Percentiles rank a stretch among this genome's conserved stretches.
Evolutionary conservation across 2,329 filamentous ascomycete genomes (phyloP).

Genomic region (Alternaria novae-zelandiae): DNA sequence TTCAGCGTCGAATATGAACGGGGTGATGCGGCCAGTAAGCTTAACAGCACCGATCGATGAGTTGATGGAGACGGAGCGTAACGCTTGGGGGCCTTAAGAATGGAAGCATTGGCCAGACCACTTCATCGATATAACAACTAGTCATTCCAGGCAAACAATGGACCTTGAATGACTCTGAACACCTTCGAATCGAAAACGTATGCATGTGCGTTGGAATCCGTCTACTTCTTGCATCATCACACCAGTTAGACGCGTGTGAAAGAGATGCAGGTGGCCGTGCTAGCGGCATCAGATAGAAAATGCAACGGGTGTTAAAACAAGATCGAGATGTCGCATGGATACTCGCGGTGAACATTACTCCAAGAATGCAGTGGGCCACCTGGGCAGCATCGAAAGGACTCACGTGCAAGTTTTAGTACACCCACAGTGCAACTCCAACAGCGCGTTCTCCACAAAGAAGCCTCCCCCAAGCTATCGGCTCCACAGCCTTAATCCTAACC

Average conservation of each 20-base stretch:
- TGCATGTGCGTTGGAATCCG: background rate
- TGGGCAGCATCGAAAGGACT: background rate
- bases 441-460: slow-evolving; percentile 8
- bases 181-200: background rate
- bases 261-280: background rate
- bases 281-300: background rate
- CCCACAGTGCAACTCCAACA: background rate
- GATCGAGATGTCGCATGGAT: background rate
- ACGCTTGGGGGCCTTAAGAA: background rate
- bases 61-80: slow-evolving; percentile 2
- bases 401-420: background rate
- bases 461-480: background rate
- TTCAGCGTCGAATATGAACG: background rate
- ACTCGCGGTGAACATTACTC: background rate
- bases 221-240: background rate
- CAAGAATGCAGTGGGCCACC: background rate
- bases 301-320: background rate
- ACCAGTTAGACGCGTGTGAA: background rate
- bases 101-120: background rate
- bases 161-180: background rate
- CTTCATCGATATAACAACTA: background rate
- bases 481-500: slow-evolving; percentile 3
- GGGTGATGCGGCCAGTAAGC: slow-evolving; percentile 10
- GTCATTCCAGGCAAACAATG: background rate
- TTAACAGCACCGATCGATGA: slow-evolving; percentile 3